These are phyloP conservation scores for Phytophthora citricola DNA, from an alignment of 352 stramenopile genomes.

Conservation along the genomic window DNA sequence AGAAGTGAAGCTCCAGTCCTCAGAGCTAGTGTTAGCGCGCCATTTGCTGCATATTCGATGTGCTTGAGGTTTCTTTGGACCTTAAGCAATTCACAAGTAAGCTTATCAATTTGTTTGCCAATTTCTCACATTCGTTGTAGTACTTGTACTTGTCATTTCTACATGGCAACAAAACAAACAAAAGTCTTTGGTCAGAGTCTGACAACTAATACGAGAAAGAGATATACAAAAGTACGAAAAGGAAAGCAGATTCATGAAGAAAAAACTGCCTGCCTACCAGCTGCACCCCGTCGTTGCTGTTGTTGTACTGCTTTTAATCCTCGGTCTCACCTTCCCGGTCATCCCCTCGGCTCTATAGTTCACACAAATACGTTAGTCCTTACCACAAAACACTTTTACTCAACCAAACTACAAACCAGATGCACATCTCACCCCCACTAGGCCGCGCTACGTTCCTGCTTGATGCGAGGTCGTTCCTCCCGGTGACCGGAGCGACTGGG, in stretches of 20 bases:
- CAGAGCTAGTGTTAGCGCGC: constrained; percentile 4
- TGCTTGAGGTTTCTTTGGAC: constrained; percentile 5
- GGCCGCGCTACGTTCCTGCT: constrained; percentile 42
- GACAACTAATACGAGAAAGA: too few species aligned
- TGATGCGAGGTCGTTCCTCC: constrained; percentile 36
- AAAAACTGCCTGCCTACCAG: constrained; percentile 35
- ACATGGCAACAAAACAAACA: background rate
- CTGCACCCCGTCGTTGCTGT: constrained; percentile 26
- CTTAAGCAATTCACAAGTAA: constrained; percentile 15
- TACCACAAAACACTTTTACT: constrained; percentile 18
- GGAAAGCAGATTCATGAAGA: constrained; percentile 29
- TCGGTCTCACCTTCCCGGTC: background rate
- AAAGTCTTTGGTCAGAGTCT: constrained; percentile 14
- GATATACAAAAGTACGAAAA: constrained; percentile 18
- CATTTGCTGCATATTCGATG: constrained; percentile 22
- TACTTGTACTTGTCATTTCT: background rate
- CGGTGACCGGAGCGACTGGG: constrained; percentile 8
- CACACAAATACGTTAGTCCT: constrained; percentile 1
- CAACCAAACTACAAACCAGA: constrained; percentile 16
- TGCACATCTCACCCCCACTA: constrained; percentile 25
- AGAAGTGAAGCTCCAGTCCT: constrained; percentile 14
- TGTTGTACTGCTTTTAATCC: constrained; percentile 13
- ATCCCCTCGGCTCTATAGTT: constrained; percentile 13
- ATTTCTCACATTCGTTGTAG: constrained; percentile 10
- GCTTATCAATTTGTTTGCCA: constrained; percentile 23